Base-by-base conservation (phyloP, 1,284 basidiomycete genomes). In the Salmacisia buchloeana region DNA sequence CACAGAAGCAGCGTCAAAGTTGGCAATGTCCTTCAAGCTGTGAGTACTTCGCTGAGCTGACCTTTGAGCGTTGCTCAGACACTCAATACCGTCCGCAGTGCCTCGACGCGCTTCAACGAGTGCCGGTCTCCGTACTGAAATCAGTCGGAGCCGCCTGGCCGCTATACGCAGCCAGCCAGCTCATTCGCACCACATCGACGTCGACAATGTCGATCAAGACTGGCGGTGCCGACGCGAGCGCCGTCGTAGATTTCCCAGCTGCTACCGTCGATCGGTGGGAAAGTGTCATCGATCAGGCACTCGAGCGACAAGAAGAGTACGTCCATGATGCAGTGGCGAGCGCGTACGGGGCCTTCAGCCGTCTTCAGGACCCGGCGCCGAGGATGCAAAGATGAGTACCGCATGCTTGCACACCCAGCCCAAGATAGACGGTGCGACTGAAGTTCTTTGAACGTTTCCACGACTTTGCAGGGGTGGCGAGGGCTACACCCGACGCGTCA, bases 241-340 rank as follows among this genome's bases (percentile, higher is more conserved):
- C n/a, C n/a, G n/a, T n/a, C n/a, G n/a, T 80, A 82, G 25, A 82
- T 84, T 15, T 83, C 85, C 2, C 80, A 83, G 12, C 41, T 7
- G 9, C n/a, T 12, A 49, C 41, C 2, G 54, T 29, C 25, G 27
- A 15, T 13, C 25, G 15, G 64, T 93, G 91, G 90, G 82, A 83
- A 61, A 82, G 83, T 36, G 82, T 92, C 43, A 80, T 96, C 33
- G 86, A 92, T 69, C 82, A 85, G 60, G 88, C 89, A 1, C 82
- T 92, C 61, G 89, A 88, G 75, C 86, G 90, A 69, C 84, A 86
- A 63, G 86, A 84, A 63, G 77, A 81, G 2, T 74, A 81, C 21
- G 89, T 90, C 0, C 94, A 96, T 80, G 85, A 88, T 67, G 86
- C 88, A 2, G 87, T 88, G 58, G 85, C 90, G 31, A 76, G 78